A percentile compares a stretch with the other conserved stretches of the same genome.
Conservation (phyloP, 2,329 filamentous ascomycete species). For the Fusarium cyanostomum region DNA sequence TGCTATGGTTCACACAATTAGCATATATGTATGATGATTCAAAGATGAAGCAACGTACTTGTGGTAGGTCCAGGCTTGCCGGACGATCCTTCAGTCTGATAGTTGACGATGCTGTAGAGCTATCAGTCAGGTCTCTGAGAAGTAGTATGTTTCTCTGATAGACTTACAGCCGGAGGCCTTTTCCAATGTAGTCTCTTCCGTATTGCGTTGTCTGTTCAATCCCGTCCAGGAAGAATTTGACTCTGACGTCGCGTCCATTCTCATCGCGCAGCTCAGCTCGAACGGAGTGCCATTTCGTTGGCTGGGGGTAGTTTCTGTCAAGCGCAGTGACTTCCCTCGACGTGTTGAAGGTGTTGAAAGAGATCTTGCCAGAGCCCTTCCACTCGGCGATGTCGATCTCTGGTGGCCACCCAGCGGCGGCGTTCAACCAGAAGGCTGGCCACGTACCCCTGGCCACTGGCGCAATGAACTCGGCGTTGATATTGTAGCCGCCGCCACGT, state of each 20-base stretch:
- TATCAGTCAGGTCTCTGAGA: not conserved
- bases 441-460: constrained; percentile 20
- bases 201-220: constrained; percentile 29
- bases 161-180: constrained; percentile 25
- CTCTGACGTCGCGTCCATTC: constrained; percentile 26
- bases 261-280: constrained; percentile 31
- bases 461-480: constrained; percentile 29
- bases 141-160: fast-evolving
- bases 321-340: constrained; percentile 21
- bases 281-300: constrained; percentile 28
- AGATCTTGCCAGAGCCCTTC: constrained; percentile 33
- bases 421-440: constrained; percentile 37
- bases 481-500: constrained; percentile 23
- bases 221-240: constrained; percentile 34
- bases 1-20: not conserved
- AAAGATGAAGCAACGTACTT: not conserved
- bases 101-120: constrained; percentile 18
- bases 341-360: constrained; percentile 34
- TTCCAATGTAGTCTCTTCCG: constrained; percentile 26
- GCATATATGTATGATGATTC: not conserved
- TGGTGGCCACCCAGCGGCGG: constrained; percentile 25
- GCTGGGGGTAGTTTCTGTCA: constrained; percentile 22
- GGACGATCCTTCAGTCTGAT: constrained; percentile 32
- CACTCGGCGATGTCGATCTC: constrained; percentile 35
- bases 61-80: constrained; percentile 24